Conservation (phyloP, 2,329 filamentous ascomycete species). For the Pezicula neosporulosa region DNA sequence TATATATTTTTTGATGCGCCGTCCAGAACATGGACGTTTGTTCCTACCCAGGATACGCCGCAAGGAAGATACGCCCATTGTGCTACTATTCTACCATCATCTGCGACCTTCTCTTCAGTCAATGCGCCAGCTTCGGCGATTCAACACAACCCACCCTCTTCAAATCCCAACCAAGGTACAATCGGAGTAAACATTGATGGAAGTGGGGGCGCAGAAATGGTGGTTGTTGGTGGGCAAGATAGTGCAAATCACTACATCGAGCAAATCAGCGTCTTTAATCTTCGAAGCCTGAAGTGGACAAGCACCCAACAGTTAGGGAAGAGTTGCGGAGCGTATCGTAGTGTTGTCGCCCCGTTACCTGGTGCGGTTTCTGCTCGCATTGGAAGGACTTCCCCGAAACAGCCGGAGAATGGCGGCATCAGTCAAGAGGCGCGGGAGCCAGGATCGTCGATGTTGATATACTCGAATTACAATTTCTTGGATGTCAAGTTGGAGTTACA, state of each 20-base stretch:
- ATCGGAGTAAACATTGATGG: conserved; percentile 89
- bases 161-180: conserved; percentile 82
- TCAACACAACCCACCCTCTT: conserved; percentile 80
- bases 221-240: conserved; percentile 94
- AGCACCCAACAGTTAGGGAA: conserved; percentile 82
- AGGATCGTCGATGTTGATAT: conserved; percentile 83
- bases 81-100: conserved; percentile 85
- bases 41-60: conserved; percentile 76
- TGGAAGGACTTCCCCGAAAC: conserved; percentile 48
- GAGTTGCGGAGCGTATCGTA: conserved; percentile 94
- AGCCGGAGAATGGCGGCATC: conserved; percentile 34
- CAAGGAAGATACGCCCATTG: conserved; percentile 97
- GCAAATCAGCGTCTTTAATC: conserved; percentile 96
- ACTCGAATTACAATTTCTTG: conserved; percentile 98
- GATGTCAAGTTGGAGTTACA: conserved; percentile 96
- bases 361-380: conserved; percentile 63
- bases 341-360: conserved; percentile 83
- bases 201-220: conserved; percentile 90
- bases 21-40: conserved; percentile 78
- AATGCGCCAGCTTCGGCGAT: conserved; percentile 82
- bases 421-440: conserved; percentile 53
- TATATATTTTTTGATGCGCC: conserved; percentile 93
- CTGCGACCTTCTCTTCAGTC: conserved; percentile 80
- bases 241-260: conserved; percentile 99
- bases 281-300: conserved; percentile 93